These are phyloP conservation scores for Parmelia sp. DNA, from an alignment of 495 filamentous ascomycete genomes.

Conservation along the genomic window DNA sequence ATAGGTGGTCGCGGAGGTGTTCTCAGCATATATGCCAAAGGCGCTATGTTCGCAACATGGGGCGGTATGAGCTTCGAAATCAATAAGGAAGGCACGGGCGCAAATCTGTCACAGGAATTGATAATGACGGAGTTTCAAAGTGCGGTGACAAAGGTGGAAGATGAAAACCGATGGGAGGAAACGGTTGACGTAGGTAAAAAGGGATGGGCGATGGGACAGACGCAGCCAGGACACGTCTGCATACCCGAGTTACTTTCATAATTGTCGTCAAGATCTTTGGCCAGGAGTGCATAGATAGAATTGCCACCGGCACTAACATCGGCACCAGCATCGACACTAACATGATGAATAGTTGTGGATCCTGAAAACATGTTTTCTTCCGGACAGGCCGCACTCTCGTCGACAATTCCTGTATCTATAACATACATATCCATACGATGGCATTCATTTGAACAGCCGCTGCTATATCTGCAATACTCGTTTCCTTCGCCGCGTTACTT, in stretches of 20 bases:
- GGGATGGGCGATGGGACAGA: conserved; percentile 47
- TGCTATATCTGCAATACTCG: conserved; percentile 22
- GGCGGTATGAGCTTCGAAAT: conserved; percentile 29
- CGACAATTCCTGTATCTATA: too few relatives aligned
- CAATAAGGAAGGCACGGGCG: conserved; percentile 31
- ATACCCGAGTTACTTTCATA: conserved; percentile 41
- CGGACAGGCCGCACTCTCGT: too few relatives aligned
- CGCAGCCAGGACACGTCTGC: conserved; percentile 46
- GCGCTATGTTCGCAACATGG: conserved; percentile 44
- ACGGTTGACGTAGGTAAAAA: conserved; percentile 24
- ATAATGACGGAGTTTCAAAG: conserved; percentile 44
- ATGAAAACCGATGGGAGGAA: conserved; percentile 23
- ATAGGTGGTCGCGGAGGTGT: conserved; percentile 53
- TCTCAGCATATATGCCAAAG: conserved; percentile 47
- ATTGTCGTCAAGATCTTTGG: neutral
- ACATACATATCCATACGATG: too few relatives aligned
- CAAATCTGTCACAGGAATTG: conserved; percentile 42
- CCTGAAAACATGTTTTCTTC: too few relatives aligned
- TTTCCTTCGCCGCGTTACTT: conserved; percentile 33
- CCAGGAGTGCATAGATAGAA: neutral
- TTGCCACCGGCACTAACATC: neutral
- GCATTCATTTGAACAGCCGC: neutral
- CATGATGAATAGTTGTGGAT: neutral
- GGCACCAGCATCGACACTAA: neutral
- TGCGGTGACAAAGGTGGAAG: conserved; percentile 28